Evolutionary conservation across 805 yeast species (phyloP).

Genomic region (Wickerhamiella brachini): DNA sequence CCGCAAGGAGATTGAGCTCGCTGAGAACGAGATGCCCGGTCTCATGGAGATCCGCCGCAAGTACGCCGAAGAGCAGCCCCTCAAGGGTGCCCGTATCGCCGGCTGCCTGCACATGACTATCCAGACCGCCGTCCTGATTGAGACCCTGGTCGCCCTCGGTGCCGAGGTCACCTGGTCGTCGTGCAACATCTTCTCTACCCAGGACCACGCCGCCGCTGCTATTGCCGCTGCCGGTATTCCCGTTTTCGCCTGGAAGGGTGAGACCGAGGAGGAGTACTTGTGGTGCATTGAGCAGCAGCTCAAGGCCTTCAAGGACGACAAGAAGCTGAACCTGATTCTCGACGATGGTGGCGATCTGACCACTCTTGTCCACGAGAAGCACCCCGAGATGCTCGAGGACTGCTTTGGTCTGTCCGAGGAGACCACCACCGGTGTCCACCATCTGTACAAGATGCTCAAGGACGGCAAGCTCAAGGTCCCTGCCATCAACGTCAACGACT

Average conservation of each 20-base stretch:
- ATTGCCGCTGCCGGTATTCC: constrained; percentile 99
- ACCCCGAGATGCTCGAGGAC: constrained; percentile 92
- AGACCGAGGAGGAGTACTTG: constrained; percentile 97
- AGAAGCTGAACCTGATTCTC: constrained; percentile 89
- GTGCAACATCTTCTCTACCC: constrained; percentile 98
- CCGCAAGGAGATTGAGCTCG: constrained; percentile 96
- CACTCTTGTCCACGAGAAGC: constrained; percentile 87
- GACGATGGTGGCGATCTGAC: constrained; percentile 99
- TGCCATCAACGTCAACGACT: constrained; percentile 97
- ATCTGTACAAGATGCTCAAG: constrained; percentile 88
- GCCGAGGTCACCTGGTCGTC: constrained; percentile 99
- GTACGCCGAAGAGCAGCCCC: constrained; percentile 86
- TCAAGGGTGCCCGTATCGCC: constrained; percentile 96
- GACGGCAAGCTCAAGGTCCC: constrained; percentile 86
- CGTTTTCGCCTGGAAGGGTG: constrained; percentile 99
- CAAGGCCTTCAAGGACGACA: constrained; percentile 90
- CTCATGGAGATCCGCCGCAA: constrained; percentile 91
- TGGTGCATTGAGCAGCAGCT: constrained; percentile 99
- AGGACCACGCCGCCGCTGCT: constrained; percentile 99
- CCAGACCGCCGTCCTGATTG: constrained; percentile 97
- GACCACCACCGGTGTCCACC: constrained; percentile 99
- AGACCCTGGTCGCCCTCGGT: constrained; percentile 92
- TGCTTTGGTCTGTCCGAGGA: constrained; percentile 97
- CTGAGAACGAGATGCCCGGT: constrained; percentile 99
- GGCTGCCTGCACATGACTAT: constrained; percentile 99